phyloP scores from a whole-genome alignment of 2,329 filamentous ascomycete species.

The Blastomyces parvus region DNA sequence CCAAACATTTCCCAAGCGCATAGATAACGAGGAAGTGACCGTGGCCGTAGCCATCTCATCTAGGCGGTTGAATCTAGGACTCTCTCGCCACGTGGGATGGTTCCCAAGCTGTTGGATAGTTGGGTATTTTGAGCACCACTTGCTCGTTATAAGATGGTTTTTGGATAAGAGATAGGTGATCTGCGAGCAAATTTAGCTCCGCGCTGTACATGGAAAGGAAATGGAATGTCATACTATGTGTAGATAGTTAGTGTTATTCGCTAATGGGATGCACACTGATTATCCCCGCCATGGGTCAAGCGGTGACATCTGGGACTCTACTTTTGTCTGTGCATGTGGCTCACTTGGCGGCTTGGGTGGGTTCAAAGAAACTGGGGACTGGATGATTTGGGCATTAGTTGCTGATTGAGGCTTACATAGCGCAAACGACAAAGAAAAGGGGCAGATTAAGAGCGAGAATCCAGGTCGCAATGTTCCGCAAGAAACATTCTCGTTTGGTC shows the following conservation, averaged over 20 bases:
- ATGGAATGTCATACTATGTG: not conserved
- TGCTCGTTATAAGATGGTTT: not conserved
- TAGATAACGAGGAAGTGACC: conserved; percentile 31
- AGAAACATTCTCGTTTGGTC: not conserved
- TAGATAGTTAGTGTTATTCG: not conserved
- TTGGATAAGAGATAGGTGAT: not conserved
- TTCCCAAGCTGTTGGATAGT: conserved; percentile 1
- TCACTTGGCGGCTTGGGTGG: not conserved
- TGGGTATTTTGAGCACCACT: not conserved
- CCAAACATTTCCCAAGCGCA: conserved; percentile 30
- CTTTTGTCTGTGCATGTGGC: not conserved
- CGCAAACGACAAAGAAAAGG: not conserved
- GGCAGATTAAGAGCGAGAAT: not conserved
- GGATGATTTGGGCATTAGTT: not conserved
- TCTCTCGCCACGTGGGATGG: conserved; percentile 2
- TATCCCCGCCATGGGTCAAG: not conserved
- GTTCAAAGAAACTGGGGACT: not conserved
- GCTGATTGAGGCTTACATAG: conserved; percentile 3
- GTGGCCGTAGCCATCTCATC: conserved; percentile 17
- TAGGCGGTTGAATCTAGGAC: not conserved
- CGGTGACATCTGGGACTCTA: not conserved
- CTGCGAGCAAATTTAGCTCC: not conserved
- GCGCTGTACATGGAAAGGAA: not conserved
- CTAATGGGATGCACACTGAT: not conserved
- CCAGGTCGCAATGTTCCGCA: not conserved